These are phyloP conservation scores for Neurospora sp. DNA, from an alignment of 2,329 filamentous ascomycete genomes.

Conservation along the genomic window DNA sequence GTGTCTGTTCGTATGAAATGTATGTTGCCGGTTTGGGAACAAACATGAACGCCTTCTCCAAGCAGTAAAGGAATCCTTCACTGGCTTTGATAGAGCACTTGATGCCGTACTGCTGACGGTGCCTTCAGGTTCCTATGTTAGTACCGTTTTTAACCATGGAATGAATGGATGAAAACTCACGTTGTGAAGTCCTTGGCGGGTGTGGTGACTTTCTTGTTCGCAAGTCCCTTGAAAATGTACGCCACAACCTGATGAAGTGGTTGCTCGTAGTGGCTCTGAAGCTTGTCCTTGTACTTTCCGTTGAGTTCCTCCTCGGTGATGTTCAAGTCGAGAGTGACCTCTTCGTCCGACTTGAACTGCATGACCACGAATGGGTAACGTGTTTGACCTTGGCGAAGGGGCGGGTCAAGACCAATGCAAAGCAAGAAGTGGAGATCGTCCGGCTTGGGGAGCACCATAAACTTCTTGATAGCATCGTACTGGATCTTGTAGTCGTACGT, in stretches of 20 bases:
- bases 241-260: constrained; percentile 89
- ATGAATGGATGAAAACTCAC: constrained; percentile 27
- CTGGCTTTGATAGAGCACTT: constrained; percentile 99
- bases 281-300: constrained; percentile 77
- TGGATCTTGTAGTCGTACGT: constrained; percentile 99
- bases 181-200: constrained; percentile 91
- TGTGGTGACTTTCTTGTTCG: constrained; percentile 88
- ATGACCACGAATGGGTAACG: constrained; percentile 97
- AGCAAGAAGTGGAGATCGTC: constrained; percentile 95
- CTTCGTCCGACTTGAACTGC: constrained; percentile 97
- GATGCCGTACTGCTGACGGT: constrained; percentile 88
- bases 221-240: constrained; percentile 88
- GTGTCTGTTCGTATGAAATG: constrained; percentile 87
- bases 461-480: constrained; percentile 96
- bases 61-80: constrained; percentile 91
- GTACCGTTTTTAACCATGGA: not conserved
- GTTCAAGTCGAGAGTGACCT: constrained; percentile 92
- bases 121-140: constrained; percentile 33
- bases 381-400: constrained; percentile 91
- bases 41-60: constrained; percentile 98
- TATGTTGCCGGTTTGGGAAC: constrained; percentile 97
- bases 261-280: constrained; percentile 83
- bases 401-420: constrained; percentile 87
- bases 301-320: constrained; percentile 84
- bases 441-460: constrained; percentile 97